These are phyloP conservation scores for Meyerozyma carpophila DNA, from an alignment of 1,139 yeast species.

Conservation along the genomic window DNA sequence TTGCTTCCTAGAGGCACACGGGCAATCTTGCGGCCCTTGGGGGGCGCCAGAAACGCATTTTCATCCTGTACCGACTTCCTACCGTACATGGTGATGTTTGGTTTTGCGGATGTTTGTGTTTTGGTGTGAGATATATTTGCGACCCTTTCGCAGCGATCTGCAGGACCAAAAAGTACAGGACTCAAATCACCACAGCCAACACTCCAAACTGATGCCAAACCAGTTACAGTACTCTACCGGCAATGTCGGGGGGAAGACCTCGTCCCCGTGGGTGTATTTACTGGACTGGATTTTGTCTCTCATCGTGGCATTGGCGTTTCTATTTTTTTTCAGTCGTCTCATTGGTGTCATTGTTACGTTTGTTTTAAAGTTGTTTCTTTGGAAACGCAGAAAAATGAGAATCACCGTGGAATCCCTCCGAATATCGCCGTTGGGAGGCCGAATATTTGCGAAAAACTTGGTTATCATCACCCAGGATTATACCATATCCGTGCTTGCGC, in stretches of 20 bases:
- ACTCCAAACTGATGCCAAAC: background rate
- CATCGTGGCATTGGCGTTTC: constrained; percentile 54
- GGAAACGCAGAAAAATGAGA: constrained; percentile 55
- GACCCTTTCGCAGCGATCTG: background rate
- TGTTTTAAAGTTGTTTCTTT: constrained; percentile 48
- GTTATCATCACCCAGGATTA: constrained; percentile 67
- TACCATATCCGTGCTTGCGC: constrained; percentile 62
- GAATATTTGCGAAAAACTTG: constrained; percentile 71
- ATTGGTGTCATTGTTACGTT: constrained; percentile 59
- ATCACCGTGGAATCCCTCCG: constrained; percentile 69
- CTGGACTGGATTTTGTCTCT: constrained; percentile 76
- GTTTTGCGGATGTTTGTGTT: background rate
- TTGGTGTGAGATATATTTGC: background rate
- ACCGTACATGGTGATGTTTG: background rate
- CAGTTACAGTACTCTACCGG: background rate
- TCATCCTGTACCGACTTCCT: background rate
- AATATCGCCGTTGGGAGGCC: constrained; percentile 75
- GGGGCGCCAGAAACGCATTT: background rate
- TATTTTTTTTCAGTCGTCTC: constrained; percentile 73
- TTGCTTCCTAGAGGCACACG: constrained; percentile 2
- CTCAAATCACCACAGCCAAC: background rate
- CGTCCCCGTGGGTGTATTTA: constrained; percentile 71
- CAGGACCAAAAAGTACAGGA: background rate
- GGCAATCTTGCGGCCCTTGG: background rate
- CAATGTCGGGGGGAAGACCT: constrained; percentile 18